A percentile compares a stretch with the other conserved stretches of the same genome.
These are phyloP conservation scores for Diaporthe citriasiana DNA, from an alignment of 2,329 filamentous ascomycete species.

Conservation along the genomic window DNA sequence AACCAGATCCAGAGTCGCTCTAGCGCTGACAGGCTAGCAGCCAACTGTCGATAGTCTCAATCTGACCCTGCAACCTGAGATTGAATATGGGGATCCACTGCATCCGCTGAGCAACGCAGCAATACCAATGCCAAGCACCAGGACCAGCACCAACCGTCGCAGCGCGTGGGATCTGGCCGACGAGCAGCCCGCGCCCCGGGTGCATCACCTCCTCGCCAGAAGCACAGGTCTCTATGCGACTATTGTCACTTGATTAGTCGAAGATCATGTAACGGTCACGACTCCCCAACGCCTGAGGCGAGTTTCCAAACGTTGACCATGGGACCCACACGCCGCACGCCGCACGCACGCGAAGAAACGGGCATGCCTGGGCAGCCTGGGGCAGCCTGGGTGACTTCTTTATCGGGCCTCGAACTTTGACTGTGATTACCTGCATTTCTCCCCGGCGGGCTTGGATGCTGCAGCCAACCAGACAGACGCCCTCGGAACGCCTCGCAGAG, in stretches of 20 bases:
- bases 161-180: background rate
- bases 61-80: slow-evolving; percentile 32
- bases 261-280: slow-evolving; percentile 17
- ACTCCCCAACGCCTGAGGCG: slow-evolving; percentile 3
- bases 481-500: slow-evolving; percentile 19
- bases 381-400: too few species aligned
- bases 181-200: slow-evolving; percentile 11
- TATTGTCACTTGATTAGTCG: background rate
- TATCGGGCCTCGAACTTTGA: slow-evolving; percentile 1
- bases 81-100: slow-evolving; percentile 25
- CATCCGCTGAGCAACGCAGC: slow-evolving; percentile 27
- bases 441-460: slow-evolving; percentile 2
- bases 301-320: background rate
- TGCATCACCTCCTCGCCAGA: background rate
- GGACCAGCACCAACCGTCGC: slow-evolving; percentile 16
- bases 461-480: slow-evolving; percentile 19
- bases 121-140: slow-evolving; percentile 27
- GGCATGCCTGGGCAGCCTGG: background rate
- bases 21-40: slow-evolving; percentile 39
- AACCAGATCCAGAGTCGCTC: slow-evolving; percentile 27
- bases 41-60: slow-evolving; percentile 40
- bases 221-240: slow-evolving; percentile 5
- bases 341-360: slow-evolving; percentile 10
- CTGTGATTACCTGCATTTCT: background rate
- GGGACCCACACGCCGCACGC: background rate